Base-by-base conservation (phyloP, 2,329 filamentous ascomycete genomes). In the Didymella pinodella region DNA sequence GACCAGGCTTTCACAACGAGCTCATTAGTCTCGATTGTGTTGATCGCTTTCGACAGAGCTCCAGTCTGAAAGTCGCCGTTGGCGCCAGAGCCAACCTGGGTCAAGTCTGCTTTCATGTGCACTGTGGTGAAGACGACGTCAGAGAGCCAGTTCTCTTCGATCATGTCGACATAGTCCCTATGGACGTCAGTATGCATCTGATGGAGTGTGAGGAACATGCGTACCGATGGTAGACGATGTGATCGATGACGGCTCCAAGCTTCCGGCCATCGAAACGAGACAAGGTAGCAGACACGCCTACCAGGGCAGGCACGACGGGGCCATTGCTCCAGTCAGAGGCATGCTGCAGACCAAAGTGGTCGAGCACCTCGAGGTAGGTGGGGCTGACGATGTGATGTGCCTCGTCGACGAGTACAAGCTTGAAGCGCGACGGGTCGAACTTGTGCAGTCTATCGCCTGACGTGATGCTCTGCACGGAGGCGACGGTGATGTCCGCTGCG, bases 71-170 rank as follows among this genome's bases (percentile, higher is more conserved):
- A 99, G 73, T 99, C 95, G 2, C 92, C 93, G 62, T 84, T 87
- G 6, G 77, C 78, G 7, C 84, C 85, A 44, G 82, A 82, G 65
- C 83, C 88, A 40, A 96, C 90, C 45, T 82, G 83, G 2, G 88
- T 90, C 32, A 99, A 81, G 75, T 98, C 90, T 29, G 90, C 92
- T 16, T 88, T 88, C 0, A 93, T 92, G 64, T 90, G 84, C 22
- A 98, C 93, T 0, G 95, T 98, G 0, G 95, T 98, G 78, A 99
- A 98, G 4, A 94, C 81, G n/a, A 96, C 91, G 73, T 95, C 87
- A 0, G 93, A 89, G 12, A 99, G 84, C 93, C 93, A 98, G 41
- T 95, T 93, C 57, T 96, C 92, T 32, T 88, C 88, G 60, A 97
- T 91, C 88, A 91, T 90, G 63, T 91, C 89, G 29, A 90, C 82